Evolutionary conservation across 306 rosid species (phyloP).

Genomic region (Potentilla sterilis): DNA sequence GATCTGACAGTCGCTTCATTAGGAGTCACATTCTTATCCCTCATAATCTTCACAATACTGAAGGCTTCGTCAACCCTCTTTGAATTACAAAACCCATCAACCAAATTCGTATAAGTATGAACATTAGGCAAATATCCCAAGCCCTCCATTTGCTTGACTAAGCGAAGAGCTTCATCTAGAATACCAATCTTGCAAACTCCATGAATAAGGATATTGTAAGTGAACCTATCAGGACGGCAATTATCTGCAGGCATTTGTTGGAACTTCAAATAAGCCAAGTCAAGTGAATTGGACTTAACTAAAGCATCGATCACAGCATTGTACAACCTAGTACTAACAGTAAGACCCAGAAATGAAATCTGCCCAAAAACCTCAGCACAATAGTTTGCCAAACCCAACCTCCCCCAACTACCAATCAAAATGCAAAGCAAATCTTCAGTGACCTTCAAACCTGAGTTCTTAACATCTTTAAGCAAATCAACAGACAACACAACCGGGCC

Average conservation of each 20-base stretch:
- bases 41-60: conserved; percentile 61
- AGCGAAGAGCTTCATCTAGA: conserved; percentile 81
- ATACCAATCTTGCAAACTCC: conserved; percentile 79
- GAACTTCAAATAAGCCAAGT: conserved; percentile 77
- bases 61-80: conserved; percentile 74
- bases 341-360: conserved; percentile 56
- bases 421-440: conserved; percentile 58
- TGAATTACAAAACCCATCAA: conserved; percentile 80
- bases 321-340: conserved; percentile 67
- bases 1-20: conserved; percentile 79
- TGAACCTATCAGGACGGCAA: conserved; percentile 71
- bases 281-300: conserved; percentile 76
- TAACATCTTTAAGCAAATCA: conserved; percentile 57
- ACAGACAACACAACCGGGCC: conserved; percentile 66
- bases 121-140: conserved; percentile 69
- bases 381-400: conserved; percentile 71
- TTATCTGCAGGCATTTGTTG: conserved; percentile 69
- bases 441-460: conserved; percentile 45
- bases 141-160: conserved; percentile 70
- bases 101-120: conserved; percentile 63
- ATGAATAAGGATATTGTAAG: conserved; percentile 74
- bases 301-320: conserved; percentile 85
- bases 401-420: conserved; percentile 83
- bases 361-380: conserved; percentile 68
- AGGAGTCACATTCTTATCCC: conserved; percentile 48